Evolutionary conservation across 2,329 filamentous ascomycete genomes (phyloP), one percentile per base, ranked within the genome.

Genomic region (Capronia epimyces): DNA sequence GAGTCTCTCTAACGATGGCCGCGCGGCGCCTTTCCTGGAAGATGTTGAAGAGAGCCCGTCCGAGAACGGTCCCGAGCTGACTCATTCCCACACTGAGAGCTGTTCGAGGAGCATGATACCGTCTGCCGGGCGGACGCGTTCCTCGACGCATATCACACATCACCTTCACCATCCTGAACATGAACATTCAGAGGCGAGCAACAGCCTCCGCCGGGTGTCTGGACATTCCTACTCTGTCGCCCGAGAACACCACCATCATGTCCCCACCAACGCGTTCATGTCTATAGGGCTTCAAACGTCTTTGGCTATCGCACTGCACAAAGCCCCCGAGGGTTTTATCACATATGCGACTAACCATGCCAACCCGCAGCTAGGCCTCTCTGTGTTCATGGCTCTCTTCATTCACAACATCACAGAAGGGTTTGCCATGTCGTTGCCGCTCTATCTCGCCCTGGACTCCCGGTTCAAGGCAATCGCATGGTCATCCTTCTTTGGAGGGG

Each of bases 401-500:
- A 91, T 98, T 52, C 93, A 98, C 76, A 98, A 97, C 71, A 95
- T 98, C 63, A 90, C 89, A 22, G 93, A 98, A 71, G 93, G 93
- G 1, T 97, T 97, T 66, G 88, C 90, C 55, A 86, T 98, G 78
- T 89, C 89, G 0, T 73, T 98, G 0, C 93, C 93, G 0, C 76
- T 98, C 0, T 98, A 95, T 69, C 86, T 98, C 63, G 93, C 93
- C 1, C 80, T 96, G 25, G 80, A 84, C 55, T 91, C 83, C 52
- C 84, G 89, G 40, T 73, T 81, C 65, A 85, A 83, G 62, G 91
- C 93, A 15, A 93, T 97, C 72, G 69, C 86, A 52, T 94, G 88
- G 83, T 84, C 87, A 3, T 84, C 86, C 8, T 66, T 95, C 0
- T 75, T 98, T 0, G 93, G 93, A 9, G 93, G 93, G 0, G 74